Evolutionary conservation across 108 stramenopile genomes (phyloP), one percentile per base, ranked within the genome.

Genomic region (Skeletonema marinoi): DNA sequence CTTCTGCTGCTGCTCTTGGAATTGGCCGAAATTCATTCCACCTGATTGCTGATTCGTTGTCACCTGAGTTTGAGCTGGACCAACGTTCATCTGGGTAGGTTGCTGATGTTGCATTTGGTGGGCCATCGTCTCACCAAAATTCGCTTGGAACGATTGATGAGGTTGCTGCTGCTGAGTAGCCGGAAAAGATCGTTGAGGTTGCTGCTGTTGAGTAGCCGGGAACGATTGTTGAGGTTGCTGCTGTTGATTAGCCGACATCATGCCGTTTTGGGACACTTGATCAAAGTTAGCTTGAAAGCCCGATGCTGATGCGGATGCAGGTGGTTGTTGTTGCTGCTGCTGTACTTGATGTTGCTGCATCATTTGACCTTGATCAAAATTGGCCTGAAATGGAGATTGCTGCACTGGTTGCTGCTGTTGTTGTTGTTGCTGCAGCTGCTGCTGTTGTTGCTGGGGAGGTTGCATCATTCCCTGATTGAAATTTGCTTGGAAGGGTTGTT

Each of bases 401-500:
- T 73, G 73, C 51, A 44, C 39, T 25, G 69, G 61, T 58, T 68
- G 80, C n/a, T 35, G 74, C 14, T 17, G 78, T 25, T 54, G 82
- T 50, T 46, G 78, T 60, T 68, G n/a, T n/a, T n/a, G n/a, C n/a
- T n/a, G n/a, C n/a, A n/a, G 80, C 1, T 66, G 68, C 33, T 68
- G 79, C 44, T 35, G 74, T 9, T 11, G 78, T 16, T 39, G 82
- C 70, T 59, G 78, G 11, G 65, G 70, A 41, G 60, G 76, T 19
- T 72, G 75, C 65, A 77, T 78, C 48, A 64, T 79, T 71, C 68
- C 70, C 21, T 73, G 78, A 12, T 64, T 71, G 60, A 76, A 82
- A 33, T 77, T 75, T 4, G 35, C 63, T 25, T 68, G 71, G 35
- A 66, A 65, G 16, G 68, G 60, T 38, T 42, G 72, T 65, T 77